phyloP scores from a whole-genome alignment of 331 rosid species.

The Malus hybrid region DNA sequence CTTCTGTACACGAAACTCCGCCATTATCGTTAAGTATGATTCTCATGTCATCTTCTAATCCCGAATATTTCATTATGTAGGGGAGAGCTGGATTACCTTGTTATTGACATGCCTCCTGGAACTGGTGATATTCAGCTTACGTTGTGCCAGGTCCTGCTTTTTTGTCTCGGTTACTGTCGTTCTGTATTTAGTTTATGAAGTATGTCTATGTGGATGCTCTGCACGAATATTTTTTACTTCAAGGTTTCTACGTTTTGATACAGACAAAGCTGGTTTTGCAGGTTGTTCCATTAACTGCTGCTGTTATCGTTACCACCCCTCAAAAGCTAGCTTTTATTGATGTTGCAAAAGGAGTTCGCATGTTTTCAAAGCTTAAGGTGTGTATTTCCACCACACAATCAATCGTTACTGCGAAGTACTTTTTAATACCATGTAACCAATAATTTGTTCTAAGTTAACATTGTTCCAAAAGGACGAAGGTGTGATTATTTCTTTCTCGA shows the following conservation, averaged over 20 bases:
- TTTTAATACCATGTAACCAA: not conserved
- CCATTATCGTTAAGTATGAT: not conserved
- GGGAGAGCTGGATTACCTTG: conserved; percentile 97
- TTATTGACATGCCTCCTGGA: conserved; percentile 99
- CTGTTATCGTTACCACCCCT: conserved; percentile 95
- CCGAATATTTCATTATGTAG: conserved; percentile 39
- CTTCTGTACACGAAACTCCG: not conserved
- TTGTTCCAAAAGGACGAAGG: not conserved
- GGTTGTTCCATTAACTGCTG: conserved; percentile 91
- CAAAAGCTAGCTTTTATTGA: conserved; percentile 97
- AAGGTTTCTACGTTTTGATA: conserved; percentile 3
- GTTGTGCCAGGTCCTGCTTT: conserved; percentile 77
- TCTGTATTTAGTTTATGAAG: not conserved
- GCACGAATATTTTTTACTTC: not conserved
- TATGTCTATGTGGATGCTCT: not conserved
- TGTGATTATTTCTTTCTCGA: not conserved
- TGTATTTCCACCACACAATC: conserved; percentile 14
- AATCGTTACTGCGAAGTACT: not conserved
- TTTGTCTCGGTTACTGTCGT: not conserved
- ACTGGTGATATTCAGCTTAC: conserved; percentile 98
- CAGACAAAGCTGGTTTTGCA: conserved; percentile 32
- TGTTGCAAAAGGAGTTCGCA: conserved; percentile 98
- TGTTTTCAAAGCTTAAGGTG: conserved; percentile 99
- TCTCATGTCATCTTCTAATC: not conserved
- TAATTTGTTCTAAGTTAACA: not conserved